phyloP scores from a whole-genome alignment of 331 rosid genomes.

The Malus hybrid region DNA sequence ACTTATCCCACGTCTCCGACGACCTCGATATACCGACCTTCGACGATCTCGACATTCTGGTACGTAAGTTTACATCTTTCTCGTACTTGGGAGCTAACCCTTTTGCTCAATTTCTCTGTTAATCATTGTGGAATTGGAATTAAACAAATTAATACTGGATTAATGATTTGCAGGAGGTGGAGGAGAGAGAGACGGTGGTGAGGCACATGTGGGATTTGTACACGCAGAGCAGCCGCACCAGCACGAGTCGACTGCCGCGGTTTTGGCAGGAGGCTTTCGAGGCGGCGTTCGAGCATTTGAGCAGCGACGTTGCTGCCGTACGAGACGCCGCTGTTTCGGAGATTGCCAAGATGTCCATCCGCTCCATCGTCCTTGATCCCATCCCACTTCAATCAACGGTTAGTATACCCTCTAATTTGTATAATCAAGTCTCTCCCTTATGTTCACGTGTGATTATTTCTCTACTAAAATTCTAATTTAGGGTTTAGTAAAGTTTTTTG shows the following conservation, averaged over 20 bases:
- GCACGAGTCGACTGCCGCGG: conserved; percentile 34
- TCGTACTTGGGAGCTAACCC: neutral
- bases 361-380: conserved; percentile 31
- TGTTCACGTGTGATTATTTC: neutral
- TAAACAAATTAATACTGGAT: neutral
- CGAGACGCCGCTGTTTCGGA: conserved; percentile 64
- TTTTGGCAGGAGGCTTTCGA: conserved; percentile 84
- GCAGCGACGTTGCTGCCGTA: conserved; percentile 42
- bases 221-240: conserved; percentile 23
- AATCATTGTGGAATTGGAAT: neutral
- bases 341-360: conserved; percentile 75
- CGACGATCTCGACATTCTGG: conserved; percentile 65
- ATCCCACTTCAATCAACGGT: conserved; percentile 32
- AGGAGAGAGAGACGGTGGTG: conserved; percentile 72
- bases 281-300: conserved; percentile 71
- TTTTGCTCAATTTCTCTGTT: neutral
- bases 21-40: conserved; percentile 23
- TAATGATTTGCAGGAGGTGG: conserved; percentile 55
- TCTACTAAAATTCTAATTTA: too few relatives aligned
- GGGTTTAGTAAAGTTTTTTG: too few relatives aligned
- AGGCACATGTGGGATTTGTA: conserved; percentile 81
- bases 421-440: neutral
- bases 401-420: neutral
- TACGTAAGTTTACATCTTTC: neutral
- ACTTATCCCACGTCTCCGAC: conserved; percentile 31